Conservation (phyloP, 345 rosid genomes). For the Aquilaria malaccensis region DNA sequence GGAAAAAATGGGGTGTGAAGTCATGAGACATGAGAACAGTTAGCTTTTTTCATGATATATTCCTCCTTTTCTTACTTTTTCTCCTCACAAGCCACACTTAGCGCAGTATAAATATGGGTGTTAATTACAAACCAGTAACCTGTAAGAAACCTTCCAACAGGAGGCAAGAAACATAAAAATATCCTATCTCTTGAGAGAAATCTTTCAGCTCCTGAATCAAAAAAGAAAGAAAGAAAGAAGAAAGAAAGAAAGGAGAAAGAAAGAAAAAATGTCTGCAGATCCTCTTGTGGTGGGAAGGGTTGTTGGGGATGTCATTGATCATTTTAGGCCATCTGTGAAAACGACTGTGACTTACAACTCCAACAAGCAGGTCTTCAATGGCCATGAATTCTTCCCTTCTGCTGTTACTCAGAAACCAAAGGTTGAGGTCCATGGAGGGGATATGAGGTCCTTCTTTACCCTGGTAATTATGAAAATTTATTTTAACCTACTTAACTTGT, state of each 20-base stretch:
- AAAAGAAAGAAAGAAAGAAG: constrained; percentile 12
- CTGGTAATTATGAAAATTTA: constrained; percentile 38
- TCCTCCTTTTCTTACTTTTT: too few species aligned
- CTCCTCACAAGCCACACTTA: too few species aligned
- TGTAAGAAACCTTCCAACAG: constrained; percentile 7
- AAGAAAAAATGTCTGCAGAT: constrained; percentile 36
- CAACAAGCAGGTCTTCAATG: constrained; percentile 77
- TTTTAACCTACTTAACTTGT: neutral
- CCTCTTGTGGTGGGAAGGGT: constrained; percentile 88
- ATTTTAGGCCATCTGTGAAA: constrained; percentile 47
- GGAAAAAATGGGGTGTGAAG: too few species aligned
- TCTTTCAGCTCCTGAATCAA: neutral
- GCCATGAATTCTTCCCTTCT: constrained; percentile 84
- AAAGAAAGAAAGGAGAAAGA: neutral
- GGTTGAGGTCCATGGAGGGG: constrained; percentile 85
- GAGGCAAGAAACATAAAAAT: neutral
- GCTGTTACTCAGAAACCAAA: constrained; percentile 60
- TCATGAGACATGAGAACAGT: too few species aligned
- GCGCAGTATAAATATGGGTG: constrained; percentile 26
- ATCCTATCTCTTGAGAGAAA: neutral
- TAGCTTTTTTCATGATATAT: too few species aligned
- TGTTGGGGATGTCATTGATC: constrained; percentile 81
- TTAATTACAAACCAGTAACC: constrained; percentile 3
- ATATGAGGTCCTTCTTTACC: constrained; percentile 88
- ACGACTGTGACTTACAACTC: constrained; percentile 58